Base-by-base conservation (phyloP, 805 yeast genomes). In the Starmerella khaoyaiensis region DNA sequence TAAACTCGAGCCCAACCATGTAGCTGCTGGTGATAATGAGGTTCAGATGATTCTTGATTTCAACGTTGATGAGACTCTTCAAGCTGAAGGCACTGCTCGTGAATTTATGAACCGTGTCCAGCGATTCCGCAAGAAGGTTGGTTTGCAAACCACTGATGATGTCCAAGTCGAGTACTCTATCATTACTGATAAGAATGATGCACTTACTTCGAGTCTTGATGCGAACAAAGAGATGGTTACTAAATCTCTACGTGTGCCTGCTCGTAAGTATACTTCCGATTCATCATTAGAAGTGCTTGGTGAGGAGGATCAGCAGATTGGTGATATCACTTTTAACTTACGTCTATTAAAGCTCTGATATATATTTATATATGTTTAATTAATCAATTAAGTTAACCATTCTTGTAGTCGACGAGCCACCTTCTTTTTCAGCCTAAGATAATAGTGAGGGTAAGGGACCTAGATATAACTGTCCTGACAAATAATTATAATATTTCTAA, bases 71-170 rank as follows among this genome's bases (percentile, higher is more conserved):
- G 82, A 83, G 28, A 94, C 86, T 51, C 69, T 87, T 60, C 77
- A 78, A 64, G 76, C 81, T 33, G 97, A 90, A 66, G 97, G 97
- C 60, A 68, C 81, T 52, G 94, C 95, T 5, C 82, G 99, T 68
- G 97, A 90, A 62, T 70, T 90, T 56, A 73, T 90, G 55, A 90
- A 90, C 72, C 84, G 98, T 64, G 83, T 90, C 50, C 99, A 90
- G 70, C 79, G 94, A 61, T 73, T 86, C 57, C 79, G 99, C 65
- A 90, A 90, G 78, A 84, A 86, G 71, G 84, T 81, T 47, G 94
- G 94, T 23, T 69, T 90, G 55, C 80, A 80, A 56, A 86, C 93
- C 45, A 87, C 96, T 31, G 98, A 90, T 58, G 98, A 90, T 51
- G 93, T 90, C 35, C 60, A 72, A 46, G 94, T 90, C 42, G 84